phyloP scores from a whole-genome alignment of 2,329 filamentous ascomycete species.

The Neocucurbitaria cava region DNA sequence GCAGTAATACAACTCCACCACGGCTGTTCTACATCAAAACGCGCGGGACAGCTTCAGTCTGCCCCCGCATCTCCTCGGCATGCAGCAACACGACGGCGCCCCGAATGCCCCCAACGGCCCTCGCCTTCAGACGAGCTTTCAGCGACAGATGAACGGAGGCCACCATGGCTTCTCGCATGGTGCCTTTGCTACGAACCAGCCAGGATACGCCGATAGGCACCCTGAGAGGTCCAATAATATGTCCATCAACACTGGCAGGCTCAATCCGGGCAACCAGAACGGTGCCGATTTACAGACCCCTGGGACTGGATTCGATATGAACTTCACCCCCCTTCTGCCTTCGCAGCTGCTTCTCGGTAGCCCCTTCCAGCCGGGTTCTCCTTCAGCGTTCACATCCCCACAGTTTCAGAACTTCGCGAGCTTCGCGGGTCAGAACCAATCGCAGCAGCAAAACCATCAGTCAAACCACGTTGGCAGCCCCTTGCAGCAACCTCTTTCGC shows the following conservation, averaged over 20 bases:
- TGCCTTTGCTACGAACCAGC: slow-evolving; percentile 84
- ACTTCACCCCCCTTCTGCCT: slow-evolving; percentile 94
- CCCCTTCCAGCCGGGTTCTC: slow-evolving; percentile 94
- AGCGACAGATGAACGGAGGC: slow-evolving; percentile 71
- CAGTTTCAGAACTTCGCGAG: slow-evolving; percentile 86
- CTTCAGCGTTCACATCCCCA: slow-evolving; percentile 85
- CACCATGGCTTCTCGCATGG: slow-evolving; percentile 93
- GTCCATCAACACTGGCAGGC: slow-evolving; percentile 84
- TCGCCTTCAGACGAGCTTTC: slow-evolving; percentile 68
- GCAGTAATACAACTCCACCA: slow-evolving; percentile 71
- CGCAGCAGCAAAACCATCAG: slow-evolving; percentile 64
- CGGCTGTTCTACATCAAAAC: slow-evolving; percentile 79
- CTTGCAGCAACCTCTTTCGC: slow-evolving; percentile 73
- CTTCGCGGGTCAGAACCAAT: slow-evolving; percentile 66
- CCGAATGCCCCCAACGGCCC: slow-evolving; percentile 65
- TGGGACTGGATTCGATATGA: slow-evolving; percentile 93
- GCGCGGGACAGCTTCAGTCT: slow-evolving; percentile 85
- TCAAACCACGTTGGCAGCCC: slow-evolving; percentile 74
- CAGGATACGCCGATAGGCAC: slow-evolving; percentile 85
- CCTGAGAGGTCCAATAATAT: slow-evolving; percentile 85
- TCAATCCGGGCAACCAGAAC: slow-evolving; percentile 63
- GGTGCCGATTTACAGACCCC: slow-evolving; percentile 81
- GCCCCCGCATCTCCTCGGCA: slow-evolving; percentile 82
- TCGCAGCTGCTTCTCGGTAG: slow-evolving; percentile 94
- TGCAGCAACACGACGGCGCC: slow-evolving; percentile 83